Evolutionary conservation across 331 rosid species (phyloP).

Genomic region (Rhamnella rubrinervis): DNA sequence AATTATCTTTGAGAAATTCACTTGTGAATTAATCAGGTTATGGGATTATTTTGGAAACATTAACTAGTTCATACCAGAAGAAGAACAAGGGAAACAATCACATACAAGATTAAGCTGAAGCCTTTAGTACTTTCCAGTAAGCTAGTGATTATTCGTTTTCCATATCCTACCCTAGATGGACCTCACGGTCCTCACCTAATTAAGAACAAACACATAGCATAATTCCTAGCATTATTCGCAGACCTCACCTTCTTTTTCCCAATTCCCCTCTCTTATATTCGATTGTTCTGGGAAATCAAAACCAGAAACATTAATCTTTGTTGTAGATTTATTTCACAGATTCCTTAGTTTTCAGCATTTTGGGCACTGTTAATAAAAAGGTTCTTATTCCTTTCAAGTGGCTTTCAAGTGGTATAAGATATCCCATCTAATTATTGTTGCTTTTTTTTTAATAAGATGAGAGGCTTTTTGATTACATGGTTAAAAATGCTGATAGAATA

Average conservation of each 20-base stretch:
- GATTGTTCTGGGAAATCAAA: conserved; percentile 1
- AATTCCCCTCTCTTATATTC: conserved; percentile 16
- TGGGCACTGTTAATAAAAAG: not conserved
- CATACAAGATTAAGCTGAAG: not conserved
- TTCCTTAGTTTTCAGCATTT: conserved; percentile 6
- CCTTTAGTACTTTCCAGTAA: not conserved
- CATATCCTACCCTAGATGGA: conserved; percentile 4
- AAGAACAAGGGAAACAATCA: not conserved
- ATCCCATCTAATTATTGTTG: conserved; percentile 3
- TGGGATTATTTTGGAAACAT: no score
- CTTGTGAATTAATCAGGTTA: no score
- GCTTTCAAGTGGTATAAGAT: conserved; percentile 15
- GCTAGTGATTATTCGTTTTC: conserved; percentile 2
- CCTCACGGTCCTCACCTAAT: not conserved
- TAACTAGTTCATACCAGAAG: no score
- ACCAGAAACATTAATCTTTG: not conserved
- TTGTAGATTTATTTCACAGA: conserved; percentile 1
- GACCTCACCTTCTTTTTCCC: not conserved
- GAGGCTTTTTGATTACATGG: not conserved
- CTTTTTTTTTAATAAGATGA: not conserved
- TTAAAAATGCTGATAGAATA: conserved; percentile 8
- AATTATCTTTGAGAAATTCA: no score
- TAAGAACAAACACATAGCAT: conserved; percentile 21
- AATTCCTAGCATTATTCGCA: conserved; percentile 13
- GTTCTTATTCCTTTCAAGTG: conserved; percentile 23